Conservation (phyloP, 2,329 filamentous ascomycete genomes). For the Alternaria novae-zelandiae region DNA sequence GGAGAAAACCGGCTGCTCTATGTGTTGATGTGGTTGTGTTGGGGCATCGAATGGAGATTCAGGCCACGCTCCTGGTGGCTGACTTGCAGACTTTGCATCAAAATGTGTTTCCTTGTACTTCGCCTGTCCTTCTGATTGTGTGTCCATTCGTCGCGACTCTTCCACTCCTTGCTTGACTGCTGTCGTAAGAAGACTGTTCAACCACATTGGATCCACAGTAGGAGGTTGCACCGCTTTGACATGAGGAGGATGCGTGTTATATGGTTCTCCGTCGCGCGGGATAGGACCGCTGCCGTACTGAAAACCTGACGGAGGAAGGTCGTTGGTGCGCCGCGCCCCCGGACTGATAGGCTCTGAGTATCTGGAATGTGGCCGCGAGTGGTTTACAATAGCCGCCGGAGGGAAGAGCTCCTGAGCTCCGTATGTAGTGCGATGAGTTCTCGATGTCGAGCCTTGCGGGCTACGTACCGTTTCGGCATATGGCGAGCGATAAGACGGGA, state of each 20-base stretch:
- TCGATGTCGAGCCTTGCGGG: constrained; percentile 5
- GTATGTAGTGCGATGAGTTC: not conserved
- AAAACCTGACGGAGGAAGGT: constrained; percentile 17
- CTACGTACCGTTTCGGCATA: constrained; percentile 22
- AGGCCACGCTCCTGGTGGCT: constrained; percentile 36
- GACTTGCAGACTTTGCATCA: constrained; percentile 8
- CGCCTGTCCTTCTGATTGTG: not conserved
- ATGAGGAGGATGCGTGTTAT: not conserved
- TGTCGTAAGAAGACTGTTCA: constrained; percentile 23
- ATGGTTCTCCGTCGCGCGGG: constrained; percentile 11
- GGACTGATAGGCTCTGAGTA: constrained; percentile 19
- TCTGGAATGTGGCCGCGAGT: constrained; percentile 4
- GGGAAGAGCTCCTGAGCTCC: not conserved
- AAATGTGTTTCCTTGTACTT: not conserved
- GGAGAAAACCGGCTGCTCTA: not conserved
- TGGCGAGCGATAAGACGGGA: constrained; percentile 14
- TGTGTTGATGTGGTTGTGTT: not conserved
- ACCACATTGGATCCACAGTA: constrained; percentile 18
- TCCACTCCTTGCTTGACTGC: constrained; percentile 32
- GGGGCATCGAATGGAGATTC: constrained; percentile 12
- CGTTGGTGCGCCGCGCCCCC: not conserved
- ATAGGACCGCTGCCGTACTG: constrained; percentile 40
- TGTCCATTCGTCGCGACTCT: constrained; percentile 16
- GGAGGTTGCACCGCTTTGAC: not conserved
- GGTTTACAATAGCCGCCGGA: not conserved